These are phyloP conservation scores for Ceratonia siliqua DNA, from an alignment of 306 rosid species.

Conservation along the genomic window DNA sequence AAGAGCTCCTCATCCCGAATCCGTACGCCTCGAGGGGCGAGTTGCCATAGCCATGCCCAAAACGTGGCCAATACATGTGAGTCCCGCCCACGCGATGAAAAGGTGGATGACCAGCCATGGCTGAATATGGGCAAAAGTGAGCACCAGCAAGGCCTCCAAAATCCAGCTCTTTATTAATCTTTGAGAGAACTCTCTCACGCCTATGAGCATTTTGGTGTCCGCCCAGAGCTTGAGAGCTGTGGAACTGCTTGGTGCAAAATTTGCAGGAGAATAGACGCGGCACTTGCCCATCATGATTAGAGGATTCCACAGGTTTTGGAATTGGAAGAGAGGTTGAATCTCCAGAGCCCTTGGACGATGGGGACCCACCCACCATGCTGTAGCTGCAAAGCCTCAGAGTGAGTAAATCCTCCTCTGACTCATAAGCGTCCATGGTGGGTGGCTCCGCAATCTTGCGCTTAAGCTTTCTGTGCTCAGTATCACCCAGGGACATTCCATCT, in stretches of 20 bases:
- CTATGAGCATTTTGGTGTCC: constrained; percentile 85
- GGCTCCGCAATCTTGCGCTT: constrained; percentile 7
- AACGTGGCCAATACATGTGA: background rate
- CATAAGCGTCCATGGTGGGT: background rate
- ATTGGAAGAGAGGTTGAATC: background rate
- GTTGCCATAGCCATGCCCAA: background rate
- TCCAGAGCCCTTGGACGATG: background rate
- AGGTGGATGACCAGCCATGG: background rate
- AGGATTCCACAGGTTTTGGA: background rate
- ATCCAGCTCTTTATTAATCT: background rate
- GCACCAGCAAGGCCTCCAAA: background rate
- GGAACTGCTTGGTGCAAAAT: constrained; percentile 33
- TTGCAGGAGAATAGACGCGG: background rate
- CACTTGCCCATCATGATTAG: background rate
- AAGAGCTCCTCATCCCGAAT: background rate
- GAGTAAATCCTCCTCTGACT: background rate
- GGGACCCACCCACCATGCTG: background rate
- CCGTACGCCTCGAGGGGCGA: background rate
- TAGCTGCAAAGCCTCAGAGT: background rate
- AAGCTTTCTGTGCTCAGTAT: background rate
- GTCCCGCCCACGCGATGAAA: too few relatives aligned
- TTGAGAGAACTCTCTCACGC: constrained; percentile 46
- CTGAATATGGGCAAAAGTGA: background rate
- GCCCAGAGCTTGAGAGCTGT: constrained; percentile 65
- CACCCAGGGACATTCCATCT: background rate